Base-by-base conservation (phyloP, 306 rosid genomes). In the Cucurbita moschata region DNA sequence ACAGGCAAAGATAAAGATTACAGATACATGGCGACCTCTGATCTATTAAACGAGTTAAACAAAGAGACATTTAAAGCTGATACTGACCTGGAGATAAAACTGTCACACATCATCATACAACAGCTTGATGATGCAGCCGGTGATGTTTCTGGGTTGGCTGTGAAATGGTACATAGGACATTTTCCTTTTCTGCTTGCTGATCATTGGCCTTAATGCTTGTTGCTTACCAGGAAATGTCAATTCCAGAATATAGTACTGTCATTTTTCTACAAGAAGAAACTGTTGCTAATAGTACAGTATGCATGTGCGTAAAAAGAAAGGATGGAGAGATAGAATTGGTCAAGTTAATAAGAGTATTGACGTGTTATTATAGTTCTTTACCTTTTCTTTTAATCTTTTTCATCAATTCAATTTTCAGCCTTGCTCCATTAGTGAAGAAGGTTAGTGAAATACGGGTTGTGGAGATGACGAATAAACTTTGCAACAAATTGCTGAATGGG, bases 51-150 rank as follows among this genome's bases (percentile, higher is more conserved):
- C 37, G 98, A 92, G 61, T 76, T 92, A 74, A 90, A 81, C 82
- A 90, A 83, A 80, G 78, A 84, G 0, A 82, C 80, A 40, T 92
- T 92, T 54, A 92, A 82, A 82, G 88, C 96, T 6, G 98, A 92
- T 81, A 37, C 89, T 72, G 96, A 92, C 72, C 84, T 90, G 16
- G 96, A 90, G 88, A 72, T 81, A 0, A 92, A 87, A 64, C 73
- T 92, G 80, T 84, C 92, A 8, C 82, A 77, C 74, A 87, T 92
- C 79, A 87, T 92, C 81, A 86, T 92, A 53, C 98, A 88, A 78
- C 98, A 92, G 76, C 98, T 92, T 46, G 98, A 90, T 62, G 98
- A 90, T 79, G 96, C 88, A 52, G 96, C 98, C 16, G 96, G 98
- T 3, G 98, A 92, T 81, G 96, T 92, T 51, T 92, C 98, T 70